phyloP scores from a whole-genome alignment of 179 eudicot species.

The Sideroxylon spinosum region DNA sequence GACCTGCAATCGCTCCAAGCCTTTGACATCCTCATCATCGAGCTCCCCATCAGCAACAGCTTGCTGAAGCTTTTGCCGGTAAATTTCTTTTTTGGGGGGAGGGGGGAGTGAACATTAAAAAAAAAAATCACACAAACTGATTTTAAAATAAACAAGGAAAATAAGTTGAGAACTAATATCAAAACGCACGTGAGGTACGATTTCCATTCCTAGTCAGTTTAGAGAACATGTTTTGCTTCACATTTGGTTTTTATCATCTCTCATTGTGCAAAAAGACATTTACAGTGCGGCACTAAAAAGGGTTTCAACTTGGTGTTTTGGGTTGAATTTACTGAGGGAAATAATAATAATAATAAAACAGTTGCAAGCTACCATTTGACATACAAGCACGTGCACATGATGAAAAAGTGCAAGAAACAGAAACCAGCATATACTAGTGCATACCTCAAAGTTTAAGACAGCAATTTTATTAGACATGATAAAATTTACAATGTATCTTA shows the following conservation, averaged over 20 bases:
- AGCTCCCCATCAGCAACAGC: constrained; percentile 73
- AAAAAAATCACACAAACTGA: neutral
- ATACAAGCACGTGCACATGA: neutral
- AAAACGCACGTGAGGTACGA: neutral
- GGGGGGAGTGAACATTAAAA: constrained; percentile 4
- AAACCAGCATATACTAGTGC: neutral
- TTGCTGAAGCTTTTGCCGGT: constrained; percentile 83
- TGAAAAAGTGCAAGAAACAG: neutral
- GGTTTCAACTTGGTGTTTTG: too few species aligned
- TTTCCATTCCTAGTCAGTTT: constrained; percentile 1
- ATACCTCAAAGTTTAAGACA: neutral
- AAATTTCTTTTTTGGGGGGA: constrained; percentile 47
- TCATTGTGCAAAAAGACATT: neutral
- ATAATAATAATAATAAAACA: too few species aligned
- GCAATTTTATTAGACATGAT: neutral
- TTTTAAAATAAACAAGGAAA: neutral
- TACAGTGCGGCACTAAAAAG: neutral
- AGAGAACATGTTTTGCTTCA: neutral
- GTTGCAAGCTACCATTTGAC: neutral
- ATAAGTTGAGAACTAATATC: neutral
- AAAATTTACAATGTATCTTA: constrained; percentile 17
- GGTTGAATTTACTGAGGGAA: too few species aligned
- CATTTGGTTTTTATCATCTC: neutral
- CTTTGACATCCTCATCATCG: constrained; percentile 67
- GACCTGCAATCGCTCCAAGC: constrained; percentile 67